These are phyloP conservation scores for Astragalus glycyphyllos DNA, from an alignment of 306 rosid species.

Conservation along the genomic window DNA sequence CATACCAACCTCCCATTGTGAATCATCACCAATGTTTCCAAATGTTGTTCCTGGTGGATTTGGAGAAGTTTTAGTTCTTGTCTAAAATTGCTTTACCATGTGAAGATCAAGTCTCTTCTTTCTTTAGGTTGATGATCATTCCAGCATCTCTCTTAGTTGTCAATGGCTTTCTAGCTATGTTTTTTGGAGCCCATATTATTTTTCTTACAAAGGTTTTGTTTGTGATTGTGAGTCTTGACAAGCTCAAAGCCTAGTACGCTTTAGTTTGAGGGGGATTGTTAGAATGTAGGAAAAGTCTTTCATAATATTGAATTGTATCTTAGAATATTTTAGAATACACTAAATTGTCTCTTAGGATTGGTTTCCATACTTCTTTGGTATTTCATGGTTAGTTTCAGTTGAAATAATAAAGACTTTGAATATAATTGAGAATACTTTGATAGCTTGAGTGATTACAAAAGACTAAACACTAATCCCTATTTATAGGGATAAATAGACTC, in stretches of 20 bases:
- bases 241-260: neutral
- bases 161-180: neutral
- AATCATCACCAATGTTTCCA: neutral
- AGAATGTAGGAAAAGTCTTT: neutral
- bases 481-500: too few relatives aligned
- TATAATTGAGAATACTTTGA: too few relatives aligned
- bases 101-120: too few relatives aligned
- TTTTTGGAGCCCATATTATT: neutral
- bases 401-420: too few relatives aligned
- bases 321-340: neutral
- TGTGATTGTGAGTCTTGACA: neutral
- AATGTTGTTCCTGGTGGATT: neutral
- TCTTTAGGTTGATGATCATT: too few relatives aligned
- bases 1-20: neutral
- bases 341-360: conserved; percentile 2
- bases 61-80: conserved; percentile 4
- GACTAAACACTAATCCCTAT: too few relatives aligned
- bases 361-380: neutral
- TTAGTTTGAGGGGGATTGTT: neutral
- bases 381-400: conserved; percentile 10
- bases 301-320: conserved; percentile 1
- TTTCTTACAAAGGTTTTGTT: neutral
- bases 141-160: too few relatives aligned
- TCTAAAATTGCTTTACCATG: neutral
- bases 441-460: too few relatives aligned